Evolutionary conservation across 2,329 filamentous ascomycete genomes (phyloP), one percentile per base, ranked within the genome.

Genomic region (Esteya vermicola): DNA sequence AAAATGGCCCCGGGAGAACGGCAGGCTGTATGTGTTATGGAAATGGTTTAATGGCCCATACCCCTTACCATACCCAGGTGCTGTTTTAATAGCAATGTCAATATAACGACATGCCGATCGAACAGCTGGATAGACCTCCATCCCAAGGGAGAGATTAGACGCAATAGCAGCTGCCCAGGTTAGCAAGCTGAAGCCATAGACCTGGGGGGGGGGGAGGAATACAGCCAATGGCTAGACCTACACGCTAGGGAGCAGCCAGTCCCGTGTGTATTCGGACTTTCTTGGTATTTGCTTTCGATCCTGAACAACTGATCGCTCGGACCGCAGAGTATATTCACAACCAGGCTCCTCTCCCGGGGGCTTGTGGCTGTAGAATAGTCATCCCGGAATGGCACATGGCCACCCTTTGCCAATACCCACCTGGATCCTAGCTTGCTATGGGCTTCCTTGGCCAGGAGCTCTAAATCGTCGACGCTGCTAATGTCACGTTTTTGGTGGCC

Each of bases 191-290:
- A n/a, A n/a, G n/a, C n/a, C n/a, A n/a, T n/a, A n/a, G n/a, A n/a
- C n/a, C n/a, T n/a, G n/a, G n/a, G n/a, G n/a, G n/a, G n/a, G n/a
- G n/a, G n/a, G n/a, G n/a, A n/a, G n/a, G n/a, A n/a, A n/a, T n/a
- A n/a, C n/a, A n/a, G n/a, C n/a, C n/a, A n/a, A n/a, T n/a, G n/a
- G n/a, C n/a, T n/a, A 32, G 3, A 37, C 77, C 63, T 58, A 83
- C 79, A 94, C 31, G 91, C 91, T 44, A 96, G 69, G 9, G 86
- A 93, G 54, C 91, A 98, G 4, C 91, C 91, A 0, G 91, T 96
- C 1, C 91, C 91, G 52, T 98, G 91, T 0, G 89, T 96, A 53
- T 89, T 89, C 44, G 67, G 79, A 9, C 81, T 85, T 9, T 67
- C 60, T 46, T 85, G 67, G 53, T 81, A 95, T 5, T 68, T 66